Evolutionary conservation across 768 basidiomycete species (phyloP), one percentile per base, ranked within the genome.

Genomic region (Lactarius quietus): DNA sequence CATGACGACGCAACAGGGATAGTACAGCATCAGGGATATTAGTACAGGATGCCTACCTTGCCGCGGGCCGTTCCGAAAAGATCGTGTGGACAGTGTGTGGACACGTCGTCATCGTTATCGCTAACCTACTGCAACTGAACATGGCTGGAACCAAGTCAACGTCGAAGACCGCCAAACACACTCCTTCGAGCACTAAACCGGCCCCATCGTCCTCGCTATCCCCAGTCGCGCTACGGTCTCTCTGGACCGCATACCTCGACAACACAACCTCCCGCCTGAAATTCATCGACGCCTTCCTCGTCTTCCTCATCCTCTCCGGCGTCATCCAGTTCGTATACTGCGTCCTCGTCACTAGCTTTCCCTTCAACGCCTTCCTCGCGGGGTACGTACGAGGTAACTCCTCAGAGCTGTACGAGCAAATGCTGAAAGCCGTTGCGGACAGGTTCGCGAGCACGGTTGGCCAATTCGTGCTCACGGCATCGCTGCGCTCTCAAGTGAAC

Each of bases 301-400:
- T 91, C 66, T 97, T 96, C 82, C 83, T 96, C 72, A 87, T 98
- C 80, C 82, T 96, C 54, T 91, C 92, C 3, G 97, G 97, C 71
- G 82, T 95, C 64, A 74, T 86, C 53, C 95, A 98, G 75, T 98
- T 99, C 78, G 78, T 84, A 14, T 98, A 98, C 79, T 94, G 96
- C 78, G 77, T 96, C 35, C 81, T 93, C 69, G 82, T 99, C 67
- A 94, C 94, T 64, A 90, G 87, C 79, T 98, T 87, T 78, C 97
- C 97, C 28, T 98, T 95, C 82, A 98, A 99, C 71, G 94, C 97
- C 43, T 99, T 99, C 79, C 77, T 98, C 70, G 88, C 94, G 68
- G 95, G 94, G 97, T 98, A 77, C 67, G 10, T 20, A 3, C n/a
- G n/a, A n/a, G n/a, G n/a, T 10, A 12, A 45, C n/a, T 33, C 8